Base-by-base conservation (phyloP, 2,329 filamentous ascomycete species). In the Didymella lethalis region DNA sequence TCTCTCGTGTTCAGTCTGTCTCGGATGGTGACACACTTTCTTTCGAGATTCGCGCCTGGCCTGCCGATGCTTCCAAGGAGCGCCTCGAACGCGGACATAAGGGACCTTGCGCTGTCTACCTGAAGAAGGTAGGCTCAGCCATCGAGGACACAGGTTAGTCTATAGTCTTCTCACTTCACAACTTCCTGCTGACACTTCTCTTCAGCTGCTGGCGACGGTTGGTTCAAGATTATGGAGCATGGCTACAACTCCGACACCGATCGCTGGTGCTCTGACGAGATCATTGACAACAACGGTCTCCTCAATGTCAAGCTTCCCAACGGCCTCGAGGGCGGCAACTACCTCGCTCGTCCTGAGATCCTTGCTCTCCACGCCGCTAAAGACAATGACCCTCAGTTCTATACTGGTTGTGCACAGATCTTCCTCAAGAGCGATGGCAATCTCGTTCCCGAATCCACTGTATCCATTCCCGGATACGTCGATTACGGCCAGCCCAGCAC, bases 201-300 rank as follows among this genome's bases (percentile, higher is more conserved):
- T 23, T 16, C 25, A 69, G 72, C 51, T 48, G 61, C 82, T 25
- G 89, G 90, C 4, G 78, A 81, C 49, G 90, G 90, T 38, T 93
- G 90, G 90, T 90, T 93, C 83, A 92, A 92, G 82, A 85, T 93
- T 71, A 91, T 84, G 81, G 84, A 90, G 57, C 83, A 88, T 50
- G 88, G 88, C 45, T 91, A 90, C 76, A 82, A 90, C 66, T 72
- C 78, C 5, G 65, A 72, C 5, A 79, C 80, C 1, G 74, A 79
- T 28, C 79, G 85, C 72, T 93, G 90, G 89, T 92, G 90, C 76
- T 89, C 87, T 3, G 85, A 91, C 70, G 86, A 85, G 60, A 80
- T 93, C 58, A 89, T 89, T 58, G 81, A 78, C 53, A 86, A 87
- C 75, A 81, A 87, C 23, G 89, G 89, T 14, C 81, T 86, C 18